Percentiles rank a stretch among this genome's conserved stretches.
These are phyloP conservation scores for Vanderwaltozyma tropicalis DNA, from an alignment of 805 yeast genomes.

Conservation along the genomic window DNA sequence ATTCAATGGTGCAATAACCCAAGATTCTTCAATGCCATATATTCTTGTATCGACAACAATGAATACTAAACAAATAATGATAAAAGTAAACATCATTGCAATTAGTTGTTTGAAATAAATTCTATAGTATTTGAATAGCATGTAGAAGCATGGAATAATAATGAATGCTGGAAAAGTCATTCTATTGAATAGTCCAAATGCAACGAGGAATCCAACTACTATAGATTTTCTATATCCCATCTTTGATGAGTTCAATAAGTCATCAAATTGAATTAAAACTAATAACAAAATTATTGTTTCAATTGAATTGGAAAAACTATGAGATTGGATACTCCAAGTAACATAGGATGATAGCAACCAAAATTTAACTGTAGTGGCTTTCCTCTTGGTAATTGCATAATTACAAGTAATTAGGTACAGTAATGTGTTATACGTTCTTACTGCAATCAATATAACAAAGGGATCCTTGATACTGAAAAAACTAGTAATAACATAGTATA, in stretches of 20 bases:
- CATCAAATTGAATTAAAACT: constrained; percentile 33
- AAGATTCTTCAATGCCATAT: constrained; percentile 19
- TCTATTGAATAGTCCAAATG: constrained; percentile 74
- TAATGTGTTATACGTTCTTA: constrained; percentile 39
- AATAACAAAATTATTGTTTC: constrained; percentile 44
- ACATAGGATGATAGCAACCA: constrained; percentile 48
- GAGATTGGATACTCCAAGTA: constrained; percentile 71
- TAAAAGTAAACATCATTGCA: constrained; percentile 29
- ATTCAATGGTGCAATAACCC: constrained; percentile 61
- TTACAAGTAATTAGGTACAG: constrained; percentile 13
- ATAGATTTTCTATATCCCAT: constrained; percentile 9
- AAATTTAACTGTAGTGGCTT: constrained; percentile 6
- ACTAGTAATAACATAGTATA: constrained; percentile 29
- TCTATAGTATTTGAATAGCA: constrained; percentile 34
- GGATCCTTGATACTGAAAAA: constrained; percentile 29
- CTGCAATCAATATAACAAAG: constrained; percentile 39
- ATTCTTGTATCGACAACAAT: constrained; percentile 46
- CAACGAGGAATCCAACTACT: constrained; percentile 38
- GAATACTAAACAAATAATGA: constrained; percentile 28
- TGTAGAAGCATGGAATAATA: constrained; percentile 44
- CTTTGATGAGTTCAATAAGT: neutral
- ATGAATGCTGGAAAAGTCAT: constrained; percentile 74
- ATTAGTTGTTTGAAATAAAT: constrained; percentile 27
- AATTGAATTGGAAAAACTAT: constrained; percentile 78
- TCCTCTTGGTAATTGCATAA: constrained; percentile 11